Percentiles rank a stretch among this genome's conserved stretches.
These are phyloP conservation scores for Sporisorium exsertum DNA, from an alignment of 1,284 basidiomycete species.

Conservation along the genomic window DNA sequence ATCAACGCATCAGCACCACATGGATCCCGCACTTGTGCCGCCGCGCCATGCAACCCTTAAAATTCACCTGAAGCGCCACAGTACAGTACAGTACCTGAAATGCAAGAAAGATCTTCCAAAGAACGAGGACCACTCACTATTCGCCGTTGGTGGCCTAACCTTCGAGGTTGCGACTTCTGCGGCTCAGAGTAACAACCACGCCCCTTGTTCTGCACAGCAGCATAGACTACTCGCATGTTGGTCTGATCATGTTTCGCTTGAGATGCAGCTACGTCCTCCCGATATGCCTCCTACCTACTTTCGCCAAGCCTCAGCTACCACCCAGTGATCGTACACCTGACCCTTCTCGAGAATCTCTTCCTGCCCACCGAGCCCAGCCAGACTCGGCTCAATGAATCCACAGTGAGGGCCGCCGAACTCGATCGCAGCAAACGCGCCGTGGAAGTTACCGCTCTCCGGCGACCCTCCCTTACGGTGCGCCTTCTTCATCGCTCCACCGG, in stretches of 20 bases:
- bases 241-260: background rate
- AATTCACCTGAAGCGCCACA: background rate
- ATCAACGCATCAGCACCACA: background rate
- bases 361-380: constrained; percentile 42
- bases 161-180: background rate
- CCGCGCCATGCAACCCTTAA: constrained; percentile 1
- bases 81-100: too few relatives aligned
- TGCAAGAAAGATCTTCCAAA: background rate
- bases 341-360: constrained; percentile 56
- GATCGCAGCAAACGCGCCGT: constrained; percentile 51
- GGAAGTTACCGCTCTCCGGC: constrained; percentile 42
- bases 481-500: constrained; percentile 45
- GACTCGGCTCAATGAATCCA: constrained; percentile 48
- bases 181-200: background rate
- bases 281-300: constrained; percentile 13
- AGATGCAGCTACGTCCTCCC: background rate
- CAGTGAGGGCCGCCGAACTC: constrained; percentile 65
- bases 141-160: background rate
- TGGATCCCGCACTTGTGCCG: background rate
- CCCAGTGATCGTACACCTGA: constrained; percentile 58
- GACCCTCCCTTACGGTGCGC: constrained; percentile 39
- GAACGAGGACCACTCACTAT: too few relatives aligned
- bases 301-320: constrained; percentile 45
- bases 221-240: background rate
- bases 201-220: background rate